These are phyloP conservation scores for Cyclotella choctawhatcheeana DNA, from an alignment of 108 stramenopile genomes.

Conservation along the genomic window DNA sequence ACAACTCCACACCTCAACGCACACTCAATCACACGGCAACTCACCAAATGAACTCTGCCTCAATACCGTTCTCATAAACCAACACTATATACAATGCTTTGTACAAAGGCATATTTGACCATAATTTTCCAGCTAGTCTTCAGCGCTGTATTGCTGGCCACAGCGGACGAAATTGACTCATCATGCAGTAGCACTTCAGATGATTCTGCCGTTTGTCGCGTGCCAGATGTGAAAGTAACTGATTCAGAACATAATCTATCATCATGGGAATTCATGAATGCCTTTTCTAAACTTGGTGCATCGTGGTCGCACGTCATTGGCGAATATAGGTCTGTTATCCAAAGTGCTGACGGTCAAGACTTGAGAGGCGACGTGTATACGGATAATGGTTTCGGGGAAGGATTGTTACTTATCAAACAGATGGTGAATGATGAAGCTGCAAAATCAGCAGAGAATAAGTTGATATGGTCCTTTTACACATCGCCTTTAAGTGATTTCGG, in stretches of 20 bases:
- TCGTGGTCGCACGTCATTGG: slow-evolving; percentile 52
- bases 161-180: not conserved
- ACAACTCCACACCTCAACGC: not conserved
- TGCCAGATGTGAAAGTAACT: not conserved
- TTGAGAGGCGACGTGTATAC: slow-evolving; percentile 40
- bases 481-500: slow-evolving; percentile 48
- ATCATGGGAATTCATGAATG: slow-evolving; percentile 49
- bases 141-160: no score
- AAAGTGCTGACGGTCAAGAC: slow-evolving; percentile 48
- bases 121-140: no score
- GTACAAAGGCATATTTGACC: no score
- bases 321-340: slow-evolving; percentile 44
- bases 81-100: no score
- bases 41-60: no score
- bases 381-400: slow-evolving; percentile 27
- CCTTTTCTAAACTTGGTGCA: slow-evolving; percentile 44
- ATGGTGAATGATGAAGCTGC: slow-evolving; percentile 34
- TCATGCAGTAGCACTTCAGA: slow-evolving; percentile 1
- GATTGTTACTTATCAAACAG: slow-evolving; percentile 21
- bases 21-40: not conserved
- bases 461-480: slow-evolving; percentile 37
- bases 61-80: not conserved
- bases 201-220: not conserved
- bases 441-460: slow-evolving; percentile 38
- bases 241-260: slow-evolving; percentile 22